phyloP scores from a whole-genome alignment of 768 basidiomycete species.

The Suillus discolor region DNA sequence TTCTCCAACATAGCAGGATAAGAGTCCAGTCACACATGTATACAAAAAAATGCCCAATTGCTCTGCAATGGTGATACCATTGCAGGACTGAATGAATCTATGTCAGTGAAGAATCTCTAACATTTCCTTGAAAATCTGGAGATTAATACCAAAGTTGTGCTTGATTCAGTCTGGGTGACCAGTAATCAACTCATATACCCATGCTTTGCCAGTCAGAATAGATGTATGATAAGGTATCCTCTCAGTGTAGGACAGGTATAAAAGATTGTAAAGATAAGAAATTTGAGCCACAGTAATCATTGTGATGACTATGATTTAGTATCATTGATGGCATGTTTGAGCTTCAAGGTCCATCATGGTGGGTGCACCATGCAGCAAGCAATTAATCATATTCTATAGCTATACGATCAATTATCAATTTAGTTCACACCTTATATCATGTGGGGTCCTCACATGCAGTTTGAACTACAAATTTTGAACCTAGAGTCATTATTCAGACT shows the following conservation, averaged over 20 bases:
- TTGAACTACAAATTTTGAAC: background rate
- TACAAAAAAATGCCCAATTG: slow-evolving; percentile 19
- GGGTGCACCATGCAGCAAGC: no score
- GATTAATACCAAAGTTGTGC: slow-evolving; percentile 24
- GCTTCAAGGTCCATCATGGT: background rate
- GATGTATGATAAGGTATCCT: slow-evolving; percentile 25
- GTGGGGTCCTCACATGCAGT: background rate
- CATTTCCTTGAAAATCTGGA: slow-evolving; percentile 24
- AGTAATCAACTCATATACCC: slow-evolving; percentile 24
- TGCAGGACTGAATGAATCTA: slow-evolving; percentile 4
- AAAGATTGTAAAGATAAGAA: background rate
- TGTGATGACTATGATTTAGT: background rate
- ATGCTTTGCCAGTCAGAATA: slow-evolving; percentile 23
- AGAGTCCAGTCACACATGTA: slow-evolving; percentile 16
- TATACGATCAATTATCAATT: background rate
- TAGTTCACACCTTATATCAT: no score
- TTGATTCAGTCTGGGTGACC: slow-evolving; percentile 28
- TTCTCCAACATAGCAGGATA: no score
- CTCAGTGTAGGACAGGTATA: background rate
- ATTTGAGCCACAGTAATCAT: background rate
- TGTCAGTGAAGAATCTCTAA: slow-evolving; percentile 9
- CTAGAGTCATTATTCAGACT: background rate
- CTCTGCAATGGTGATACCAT: slow-evolving; percentile 13
- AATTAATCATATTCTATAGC: no score
- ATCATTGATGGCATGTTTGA: background rate